Evolutionary conservation across 495 filamentous ascomycete genomes (phyloP).

Genomic region (Aspergillus diversus): DNA sequence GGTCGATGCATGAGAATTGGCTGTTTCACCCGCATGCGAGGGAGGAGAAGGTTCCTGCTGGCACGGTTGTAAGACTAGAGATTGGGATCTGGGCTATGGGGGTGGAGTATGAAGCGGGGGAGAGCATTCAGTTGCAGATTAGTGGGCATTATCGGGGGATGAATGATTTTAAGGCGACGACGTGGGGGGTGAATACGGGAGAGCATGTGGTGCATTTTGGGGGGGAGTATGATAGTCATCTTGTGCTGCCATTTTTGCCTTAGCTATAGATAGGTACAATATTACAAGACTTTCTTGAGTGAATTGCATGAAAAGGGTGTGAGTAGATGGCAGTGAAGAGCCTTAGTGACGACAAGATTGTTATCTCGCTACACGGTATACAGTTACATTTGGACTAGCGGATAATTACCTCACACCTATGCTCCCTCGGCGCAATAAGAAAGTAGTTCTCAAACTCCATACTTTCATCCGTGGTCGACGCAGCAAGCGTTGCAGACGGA

Average conservation of each 20-base stretch:
- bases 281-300: too few species aligned
- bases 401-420: too few species aligned
- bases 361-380: too few species aligned
- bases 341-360: too few species aligned
- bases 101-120: conserved; percentile 22
- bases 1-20: conserved; percentile 25
- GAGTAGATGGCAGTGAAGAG: too few species aligned
- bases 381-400: too few species aligned
- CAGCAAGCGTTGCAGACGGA: too few species aligned
- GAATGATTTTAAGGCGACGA: background rate
- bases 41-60: conserved; percentile 16
- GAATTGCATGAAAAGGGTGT: too few species aligned
- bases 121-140: conserved; percentile 16
- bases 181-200: background rate
- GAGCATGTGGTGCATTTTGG: background rate
- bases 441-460: too few species aligned
- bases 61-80: conserved; percentile 21
- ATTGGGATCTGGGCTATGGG: conserved; percentile 26
- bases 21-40: conserved; percentile 20
- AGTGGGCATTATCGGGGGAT: background rate
- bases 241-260: background rate
- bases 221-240: background rate
- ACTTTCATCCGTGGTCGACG: too few species aligned
- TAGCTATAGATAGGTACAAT: too few species aligned
- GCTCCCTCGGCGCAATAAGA: too few species aligned